Evolutionary conservation across 495 filamentous ascomycete genomes (phyloP), one percentile per base, ranked within the genome.

Genomic region (Sporormia fimetaria): DNA sequence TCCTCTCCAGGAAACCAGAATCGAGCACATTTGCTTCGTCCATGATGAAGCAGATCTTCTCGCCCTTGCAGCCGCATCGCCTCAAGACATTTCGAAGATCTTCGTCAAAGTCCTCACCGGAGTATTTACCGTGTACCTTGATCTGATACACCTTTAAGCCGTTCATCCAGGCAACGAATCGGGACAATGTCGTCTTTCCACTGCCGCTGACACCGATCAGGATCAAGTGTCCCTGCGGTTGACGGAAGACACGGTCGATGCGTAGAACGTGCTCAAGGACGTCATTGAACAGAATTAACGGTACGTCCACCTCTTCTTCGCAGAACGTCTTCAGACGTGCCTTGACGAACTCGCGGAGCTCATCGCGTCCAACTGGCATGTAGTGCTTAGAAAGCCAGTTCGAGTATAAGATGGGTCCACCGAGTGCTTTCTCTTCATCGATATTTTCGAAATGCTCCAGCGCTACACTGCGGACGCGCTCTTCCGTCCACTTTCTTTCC

Each of bases 381-480:
- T 99, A 99, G 58, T 99, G 78, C 73, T 93, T 96, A 16, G 88
- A 95, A n/a, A 96, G 73, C 90, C 90, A 99, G 61, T 96, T 99
- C 6, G 90, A 99, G 68, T 87, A 99, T 21, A 99, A 64, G 35
- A 99, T 96, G 3, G 90, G 90, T 0, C 83, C 83, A 51, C 83
- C 81, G n/a, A 99, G 70, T 22, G 92, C 87, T 54, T 82, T 81
- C 21, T 78, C 65, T 34, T 93, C 78, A 47, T 95, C 81, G 48
- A 96, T 87, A 14, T 73, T 88, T 1, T 88, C 90, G 73, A 99
- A 99, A 56, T 84, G 73, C 33, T 94, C 83, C 32, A 90, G 60
- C 7, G 90, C 90, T 61, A 95, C 83, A 17, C 83, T 71, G 20
- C 74, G 73, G 33, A 94, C 79, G 7, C 79, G 75, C 30, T 90